A percentile compares a stretch with the other conserved stretches of the same genome.
Conservation (phyloP, 75 land plant genomes). For the Ceratopteris richardii region DNA sequence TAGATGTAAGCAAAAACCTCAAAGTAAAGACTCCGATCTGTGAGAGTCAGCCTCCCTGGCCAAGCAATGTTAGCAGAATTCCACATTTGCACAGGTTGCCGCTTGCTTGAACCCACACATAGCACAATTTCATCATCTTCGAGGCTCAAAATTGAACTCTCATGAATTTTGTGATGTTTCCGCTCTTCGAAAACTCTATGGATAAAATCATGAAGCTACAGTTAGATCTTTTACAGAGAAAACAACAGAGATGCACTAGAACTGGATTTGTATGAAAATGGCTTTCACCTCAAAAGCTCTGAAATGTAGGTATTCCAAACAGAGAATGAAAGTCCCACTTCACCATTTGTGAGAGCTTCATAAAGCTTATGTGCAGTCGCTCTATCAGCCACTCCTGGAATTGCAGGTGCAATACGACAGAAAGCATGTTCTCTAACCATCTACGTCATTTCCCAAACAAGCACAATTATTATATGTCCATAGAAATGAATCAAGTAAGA, state of each 20-base stretch:
- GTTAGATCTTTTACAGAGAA: not conserved
- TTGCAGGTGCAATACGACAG: conserved; percentile 72
- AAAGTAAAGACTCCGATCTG: conserved; percentile 78
- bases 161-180: conserved; percentile 31
- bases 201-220: not conserved
- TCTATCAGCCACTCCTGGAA: conserved; percentile 81
- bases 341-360: conserved; percentile 56
- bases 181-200: conserved; percentile 60
- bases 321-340: conserved; percentile 48
- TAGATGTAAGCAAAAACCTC: no score
- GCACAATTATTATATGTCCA: no score
- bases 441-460: conserved; percentile 13
- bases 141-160: conserved; percentile 25
- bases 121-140: conserved; percentile 42
- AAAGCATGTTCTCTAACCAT: conserved; percentile 76
- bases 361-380: conserved; percentile 75
- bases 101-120: conserved; percentile 58
- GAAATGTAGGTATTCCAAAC: conserved; percentile 56
- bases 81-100: conserved; percentile 83
- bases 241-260: not conserved
- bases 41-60: conserved; percentile 89
- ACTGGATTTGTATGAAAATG: no score
- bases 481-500: no score
- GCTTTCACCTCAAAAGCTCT: conserved; percentile 69
- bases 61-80: conserved; percentile 57